Conservation (phyloP, 352 stramenopile species). For the Phytopythium oedochilum region DNA sequence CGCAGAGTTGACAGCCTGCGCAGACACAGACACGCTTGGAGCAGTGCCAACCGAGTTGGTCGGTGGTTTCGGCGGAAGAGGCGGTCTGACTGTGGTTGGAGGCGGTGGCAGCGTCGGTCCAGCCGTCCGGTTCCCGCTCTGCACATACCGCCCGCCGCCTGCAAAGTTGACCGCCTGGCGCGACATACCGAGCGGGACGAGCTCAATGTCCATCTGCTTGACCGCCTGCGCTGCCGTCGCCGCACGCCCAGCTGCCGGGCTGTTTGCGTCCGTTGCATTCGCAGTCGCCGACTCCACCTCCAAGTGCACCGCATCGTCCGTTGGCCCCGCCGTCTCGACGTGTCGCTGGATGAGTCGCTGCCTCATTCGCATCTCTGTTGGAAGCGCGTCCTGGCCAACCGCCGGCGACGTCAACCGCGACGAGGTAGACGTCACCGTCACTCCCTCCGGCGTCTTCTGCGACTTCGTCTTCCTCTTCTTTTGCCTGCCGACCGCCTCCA, state of each 20-base stretch:
- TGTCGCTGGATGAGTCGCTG: constrained; percentile 3
- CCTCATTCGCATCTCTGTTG: constrained; percentile 9
- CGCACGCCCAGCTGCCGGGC: background rate
- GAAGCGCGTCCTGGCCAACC: background rate
- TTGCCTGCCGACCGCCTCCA: background rate
- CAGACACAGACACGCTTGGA: background rate
- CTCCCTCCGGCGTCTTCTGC: constrained; percentile 10
- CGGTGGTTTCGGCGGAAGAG: constrained; percentile 2
- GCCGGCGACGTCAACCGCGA: background rate
- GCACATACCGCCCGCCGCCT: constrained; percentile 60
- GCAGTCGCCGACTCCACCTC: background rate
- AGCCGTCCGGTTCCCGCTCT: constrained; percentile 47
- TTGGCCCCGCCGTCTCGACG: background rate
- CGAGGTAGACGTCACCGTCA: background rate
- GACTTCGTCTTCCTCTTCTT: constrained; percentile 10
- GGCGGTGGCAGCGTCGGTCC: constrained; percentile 10
- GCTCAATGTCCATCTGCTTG: constrained; percentile 35
- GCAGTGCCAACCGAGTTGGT: background rate
- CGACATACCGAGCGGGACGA: constrained; percentile 41
- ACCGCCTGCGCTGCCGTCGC: constrained; percentile 27
- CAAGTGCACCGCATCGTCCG: background rate
- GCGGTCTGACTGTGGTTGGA: background rate
- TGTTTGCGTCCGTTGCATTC: background rate
- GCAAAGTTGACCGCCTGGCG: constrained; percentile 16
- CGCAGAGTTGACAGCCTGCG: background rate